phyloP scores from a whole-genome alignment of 495 filamentous ascomycete species.

The Daldinia caldariorum region DNA sequence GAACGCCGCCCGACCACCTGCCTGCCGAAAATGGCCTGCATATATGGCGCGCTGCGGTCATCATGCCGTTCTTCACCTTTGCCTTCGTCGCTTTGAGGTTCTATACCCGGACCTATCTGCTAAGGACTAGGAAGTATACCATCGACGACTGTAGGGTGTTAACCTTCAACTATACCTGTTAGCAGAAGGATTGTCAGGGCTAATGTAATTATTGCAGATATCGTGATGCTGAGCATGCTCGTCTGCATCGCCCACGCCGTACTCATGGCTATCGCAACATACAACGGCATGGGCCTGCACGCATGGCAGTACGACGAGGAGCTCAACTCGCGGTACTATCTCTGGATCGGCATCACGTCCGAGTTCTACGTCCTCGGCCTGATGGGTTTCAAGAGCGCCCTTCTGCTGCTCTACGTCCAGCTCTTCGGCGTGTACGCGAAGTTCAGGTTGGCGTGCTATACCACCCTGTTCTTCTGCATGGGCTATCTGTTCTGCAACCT shows the following conservation, averaged over 20 bases:
- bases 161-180: background rate
- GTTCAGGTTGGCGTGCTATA: slow-evolving; percentile 51
- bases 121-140: slow-evolving; percentile 31
- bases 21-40: slow-evolving; percentile 43
- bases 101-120: slow-evolving; percentile 35
- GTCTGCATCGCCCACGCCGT: slow-evolving; percentile 39
- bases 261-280: slow-evolving; percentile 40
- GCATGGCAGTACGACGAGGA: slow-evolving; percentile 40
- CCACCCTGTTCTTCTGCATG: slow-evolving; percentile 50
- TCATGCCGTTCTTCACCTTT: slow-evolving; percentile 40
- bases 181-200: background rate
- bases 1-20: slow-evolving; percentile 28
- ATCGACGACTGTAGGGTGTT: slow-evolving; percentile 35
- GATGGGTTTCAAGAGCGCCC: slow-evolving; percentile 50
- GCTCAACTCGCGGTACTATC: slow-evolving; percentile 40
- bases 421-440: slow-evolving; percentile 47
- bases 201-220: slow-evolving; percentile 24
- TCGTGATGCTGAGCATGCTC: slow-evolving; percentile 36
- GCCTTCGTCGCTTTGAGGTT: slow-evolving; percentile 37
- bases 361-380: slow-evolving; percentile 49
- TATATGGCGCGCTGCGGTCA: slow-evolving; percentile 39
- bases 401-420: slow-evolving; percentile 52
- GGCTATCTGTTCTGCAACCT: slow-evolving; percentile 53
- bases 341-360: slow-evolving; percentile 50
- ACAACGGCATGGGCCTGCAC: slow-evolving; percentile 45